Evolutionary conservation across 1,139 yeast species (phyloP).

Genomic region (Diutina catenulata): DNA sequence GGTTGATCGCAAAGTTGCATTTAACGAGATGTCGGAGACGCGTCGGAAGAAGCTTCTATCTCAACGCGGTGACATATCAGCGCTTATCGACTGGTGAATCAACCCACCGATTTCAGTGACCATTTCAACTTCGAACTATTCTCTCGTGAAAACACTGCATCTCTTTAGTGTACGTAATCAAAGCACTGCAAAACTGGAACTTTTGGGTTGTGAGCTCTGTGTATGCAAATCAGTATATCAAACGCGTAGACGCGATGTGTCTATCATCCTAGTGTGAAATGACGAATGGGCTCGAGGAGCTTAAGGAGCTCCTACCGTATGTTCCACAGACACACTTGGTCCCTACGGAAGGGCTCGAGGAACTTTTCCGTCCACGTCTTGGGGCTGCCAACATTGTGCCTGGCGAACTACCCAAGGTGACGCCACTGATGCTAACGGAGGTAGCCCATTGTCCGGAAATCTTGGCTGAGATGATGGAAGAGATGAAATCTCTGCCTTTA

Average conservation of each 20-base stretch:
- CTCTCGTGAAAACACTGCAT: too few species aligned
- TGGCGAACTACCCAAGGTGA: background rate
- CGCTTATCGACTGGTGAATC: constrained; percentile 6
- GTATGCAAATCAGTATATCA: too few species aligned
- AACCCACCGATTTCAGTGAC: too few species aligned
- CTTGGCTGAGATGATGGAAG: constrained; percentile 2
- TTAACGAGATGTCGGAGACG: constrained; percentile 19
- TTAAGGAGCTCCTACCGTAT: background rate
- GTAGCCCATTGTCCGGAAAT: background rate
- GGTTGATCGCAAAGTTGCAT: constrained; percentile 32
- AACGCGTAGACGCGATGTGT: too few species aligned
- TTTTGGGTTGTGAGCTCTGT: too few species aligned
- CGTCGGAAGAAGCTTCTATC: constrained; percentile 21
- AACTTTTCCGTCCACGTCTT: too few species aligned
- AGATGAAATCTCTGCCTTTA: background rate
- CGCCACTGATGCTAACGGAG: background rate
- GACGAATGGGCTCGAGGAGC: too few species aligned
- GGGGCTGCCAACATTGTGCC: too few species aligned
- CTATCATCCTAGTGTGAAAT: too few species aligned
- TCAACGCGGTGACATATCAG: constrained; percentile 25
- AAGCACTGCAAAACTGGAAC: too few species aligned
- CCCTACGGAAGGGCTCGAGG: background rate
- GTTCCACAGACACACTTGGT: background rate
- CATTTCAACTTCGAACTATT: too few species aligned
- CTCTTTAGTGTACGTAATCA: too few species aligned